Percentiles rank a stretch among this genome's conserved stretches.
phyloP scores from a whole-genome alignment of 1,139 yeast species.

The Nadsonia commutata region DNA sequence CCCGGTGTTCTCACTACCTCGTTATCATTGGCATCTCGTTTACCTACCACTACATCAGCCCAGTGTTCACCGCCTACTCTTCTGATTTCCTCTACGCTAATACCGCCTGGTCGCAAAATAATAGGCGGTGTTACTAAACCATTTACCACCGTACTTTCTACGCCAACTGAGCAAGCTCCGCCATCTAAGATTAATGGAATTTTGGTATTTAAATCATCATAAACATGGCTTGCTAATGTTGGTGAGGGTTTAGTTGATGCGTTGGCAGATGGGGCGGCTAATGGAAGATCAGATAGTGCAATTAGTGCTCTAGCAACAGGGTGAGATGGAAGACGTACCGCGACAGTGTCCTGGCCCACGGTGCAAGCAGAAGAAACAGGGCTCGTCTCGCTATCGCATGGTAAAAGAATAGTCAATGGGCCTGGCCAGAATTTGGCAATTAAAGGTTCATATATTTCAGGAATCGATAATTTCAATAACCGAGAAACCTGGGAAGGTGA shows the following conservation, averaged over 20 bases:
- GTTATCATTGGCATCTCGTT: slow-evolving; percentile 42
- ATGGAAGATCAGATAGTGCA: slow-evolving; percentile 70
- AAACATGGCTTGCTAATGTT: slow-evolving; percentile 75
- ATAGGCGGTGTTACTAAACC: slow-evolving; percentile 78
- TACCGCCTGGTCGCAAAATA: slow-evolving; percentile 87
- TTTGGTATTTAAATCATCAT: slow-evolving; percentile 57
- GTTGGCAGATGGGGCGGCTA: slow-evolving; percentile 97
- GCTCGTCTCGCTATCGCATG: slow-evolving; percentile 31
- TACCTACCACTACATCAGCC: slow-evolving; percentile 49
- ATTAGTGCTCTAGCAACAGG: slow-evolving; percentile 86
- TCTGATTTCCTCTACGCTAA: slow-evolving; percentile 61
- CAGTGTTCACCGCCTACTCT: slow-evolving; percentile 50
- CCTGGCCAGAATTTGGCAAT: slow-evolving; percentile 85
- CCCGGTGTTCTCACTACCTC: slow-evolving; percentile 91
- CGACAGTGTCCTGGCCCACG: slow-evolving; percentile 78
- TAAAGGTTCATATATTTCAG: slow-evolving; percentile 47
- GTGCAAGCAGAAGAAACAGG: slow-evolving; percentile 65
- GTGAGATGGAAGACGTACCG: slow-evolving; percentile 76
- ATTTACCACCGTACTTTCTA: slow-evolving; percentile 87
- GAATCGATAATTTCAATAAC: slow-evolving; percentile 38
- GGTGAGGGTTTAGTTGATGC: slow-evolving; percentile 94
- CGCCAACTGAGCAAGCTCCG: slow-evolving; percentile 79
- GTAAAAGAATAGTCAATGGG: slow-evolving; percentile 75
- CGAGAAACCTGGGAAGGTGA: slow-evolving; percentile 58
- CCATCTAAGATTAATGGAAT: slow-evolving; percentile 88